These are phyloP conservation scores for Kwoniella dejecticola DNA, from an alignment of 768 basidiomycete genomes.

Conservation along the genomic window DNA sequence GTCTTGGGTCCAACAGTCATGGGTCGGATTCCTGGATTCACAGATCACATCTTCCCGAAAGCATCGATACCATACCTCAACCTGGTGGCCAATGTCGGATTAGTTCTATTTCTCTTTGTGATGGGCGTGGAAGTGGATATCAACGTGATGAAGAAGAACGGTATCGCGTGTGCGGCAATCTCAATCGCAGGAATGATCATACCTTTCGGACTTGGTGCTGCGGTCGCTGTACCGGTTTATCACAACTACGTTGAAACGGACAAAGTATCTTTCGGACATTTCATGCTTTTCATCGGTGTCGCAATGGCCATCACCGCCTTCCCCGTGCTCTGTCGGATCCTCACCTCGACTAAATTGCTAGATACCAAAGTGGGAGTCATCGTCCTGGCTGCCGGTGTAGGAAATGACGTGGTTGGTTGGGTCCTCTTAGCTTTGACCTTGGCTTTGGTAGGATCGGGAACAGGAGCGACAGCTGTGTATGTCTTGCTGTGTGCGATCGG, in stretches of 20 bases:
- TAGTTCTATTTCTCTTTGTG: constrained; percentile 67
- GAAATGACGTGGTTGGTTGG: constrained; percentile 80
- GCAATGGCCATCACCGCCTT: constrained; percentile 69
- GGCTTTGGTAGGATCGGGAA: constrained; percentile 76
- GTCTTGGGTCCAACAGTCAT: constrained; percentile 75
- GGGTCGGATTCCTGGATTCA: constrained; percentile 79
- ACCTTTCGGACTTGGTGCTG: constrained; percentile 79
- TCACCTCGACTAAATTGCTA: constrained; percentile 77
- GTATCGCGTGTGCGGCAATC: constrained; percentile 63
- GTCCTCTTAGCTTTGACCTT: constrained; percentile 79
- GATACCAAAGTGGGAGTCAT: constrained; percentile 83
- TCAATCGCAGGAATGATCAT: constrained; percentile 70
- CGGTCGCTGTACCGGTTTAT: constrained; percentile 73
- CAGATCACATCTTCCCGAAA: constrained; percentile 76
- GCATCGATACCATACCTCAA: constrained; percentile 67
- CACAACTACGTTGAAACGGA: constrained; percentile 63
- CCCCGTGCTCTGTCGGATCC: constrained; percentile 65
- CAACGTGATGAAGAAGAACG: constrained; percentile 67
- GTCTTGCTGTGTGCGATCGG: constrained; percentile 71
- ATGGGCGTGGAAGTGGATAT: constrained; percentile 83
- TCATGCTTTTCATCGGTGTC: constrained; percentile 81
- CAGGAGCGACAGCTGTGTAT: constrained; percentile 74
- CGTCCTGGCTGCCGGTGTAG: constrained; percentile 79
- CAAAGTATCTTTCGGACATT: constrained; percentile 71
- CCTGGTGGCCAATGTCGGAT: constrained; percentile 71